phyloP scores from a whole-genome alignment of 2,329 filamentous ascomycete species.

The Parastagonospora nodorum region DNA sequence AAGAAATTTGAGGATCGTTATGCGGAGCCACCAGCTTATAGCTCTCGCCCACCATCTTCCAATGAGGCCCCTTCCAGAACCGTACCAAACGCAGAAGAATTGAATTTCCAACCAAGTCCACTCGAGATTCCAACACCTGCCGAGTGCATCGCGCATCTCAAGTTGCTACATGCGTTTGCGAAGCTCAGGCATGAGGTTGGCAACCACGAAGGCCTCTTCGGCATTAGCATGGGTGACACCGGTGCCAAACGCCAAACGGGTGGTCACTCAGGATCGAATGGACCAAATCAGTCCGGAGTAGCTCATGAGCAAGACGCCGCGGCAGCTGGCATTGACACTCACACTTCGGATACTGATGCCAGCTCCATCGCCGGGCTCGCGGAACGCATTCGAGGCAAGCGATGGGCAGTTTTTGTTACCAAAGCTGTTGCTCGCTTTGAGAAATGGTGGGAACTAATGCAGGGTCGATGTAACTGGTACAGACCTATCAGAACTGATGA shows the following conservation, averaged over 20 bases:
- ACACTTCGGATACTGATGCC: too few relatives aligned
- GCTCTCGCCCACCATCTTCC: slow-evolving; percentile 5
- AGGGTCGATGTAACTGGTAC: slow-evolving; percentile 10
- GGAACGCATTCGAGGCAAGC: slow-evolving; percentile 68
- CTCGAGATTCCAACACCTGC: slow-evolving; percentile 52
- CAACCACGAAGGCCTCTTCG: slow-evolving; percentile 69
- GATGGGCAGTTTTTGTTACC: slow-evolving; percentile 73
- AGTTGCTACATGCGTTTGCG: slow-evolving; percentile 71
- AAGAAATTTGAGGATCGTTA: slow-evolving; percentile 6
- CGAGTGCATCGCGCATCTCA: slow-evolving; percentile 73
- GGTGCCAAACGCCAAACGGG: not conserved
- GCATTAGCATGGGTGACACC: slow-evolving; percentile 48
- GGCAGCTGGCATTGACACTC: too few relatives aligned
- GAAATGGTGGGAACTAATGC: slow-evolving; percentile 62
- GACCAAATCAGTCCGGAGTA: not conserved
- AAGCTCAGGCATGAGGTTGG: slow-evolving; percentile 70
- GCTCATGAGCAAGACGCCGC: not conserved
- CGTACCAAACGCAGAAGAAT: slow-evolving; percentile 1
- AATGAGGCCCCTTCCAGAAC: slow-evolving; percentile 1
- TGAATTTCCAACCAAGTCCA: slow-evolving; percentile 47
- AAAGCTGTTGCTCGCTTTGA: slow-evolving; percentile 72
- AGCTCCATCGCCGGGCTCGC: slow-evolving; percentile 33
- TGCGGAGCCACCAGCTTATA: slow-evolving; percentile 17
- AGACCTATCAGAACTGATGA: slow-evolving; percentile 36
- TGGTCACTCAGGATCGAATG: too few relatives aligned